These are phyloP conservation scores for Apiospora koreana DNA, from an alignment of 2,329 filamentous ascomycete species.

Conservation along the genomic window DNA sequence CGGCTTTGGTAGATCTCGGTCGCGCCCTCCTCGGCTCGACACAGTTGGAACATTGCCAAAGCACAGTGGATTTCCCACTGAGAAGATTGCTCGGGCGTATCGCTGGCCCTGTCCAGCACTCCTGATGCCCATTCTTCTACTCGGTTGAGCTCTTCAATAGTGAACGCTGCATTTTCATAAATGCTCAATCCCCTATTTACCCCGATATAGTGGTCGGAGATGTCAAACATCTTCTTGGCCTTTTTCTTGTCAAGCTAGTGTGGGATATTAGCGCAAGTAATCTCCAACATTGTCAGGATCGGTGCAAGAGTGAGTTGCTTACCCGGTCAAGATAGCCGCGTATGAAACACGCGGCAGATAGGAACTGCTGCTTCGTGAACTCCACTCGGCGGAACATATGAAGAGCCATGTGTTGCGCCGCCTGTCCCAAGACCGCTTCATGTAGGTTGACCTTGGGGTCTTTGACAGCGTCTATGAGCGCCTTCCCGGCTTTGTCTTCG, in stretches of 20 bases:
- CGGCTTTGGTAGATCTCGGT: conserved; percentile 26
- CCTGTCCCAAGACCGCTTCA: conserved; percentile 23
- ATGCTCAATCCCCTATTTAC: neutral
- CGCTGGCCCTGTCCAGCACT: conserved; percentile 20
- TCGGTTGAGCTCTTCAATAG: conserved; percentile 21
- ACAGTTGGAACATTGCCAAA: conserved; percentile 30
- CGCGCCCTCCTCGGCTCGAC: conserved; percentile 20
- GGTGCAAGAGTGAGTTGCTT: conserved; percentile 17
- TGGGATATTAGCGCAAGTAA: conserved; percentile 20
- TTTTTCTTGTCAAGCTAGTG: conserved; percentile 26
- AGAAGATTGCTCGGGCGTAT: conserved; percentile 22
- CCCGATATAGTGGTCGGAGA: conserved; percentile 19
- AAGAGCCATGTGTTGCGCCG: conserved; percentile 27
- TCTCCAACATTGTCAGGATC: neutral
- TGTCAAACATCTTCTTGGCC: conserved; percentile 23
- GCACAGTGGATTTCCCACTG: conserved; percentile 33
- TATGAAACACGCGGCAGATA: conserved; percentile 27
- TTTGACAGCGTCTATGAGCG: conserved; percentile 25
- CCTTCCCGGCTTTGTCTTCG: conserved; percentile 15
- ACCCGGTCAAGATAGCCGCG: conserved; percentile 30
- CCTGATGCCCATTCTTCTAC: conserved; percentile 28
- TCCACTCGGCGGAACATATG: conserved; percentile 30
- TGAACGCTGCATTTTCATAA: conserved; percentile 18
- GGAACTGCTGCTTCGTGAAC: conserved; percentile 30
- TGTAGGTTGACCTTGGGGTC: conserved; percentile 23